Base-by-base conservation (phyloP, 257 asterid species). In the Nyctanthes arbortristis region DNA sequence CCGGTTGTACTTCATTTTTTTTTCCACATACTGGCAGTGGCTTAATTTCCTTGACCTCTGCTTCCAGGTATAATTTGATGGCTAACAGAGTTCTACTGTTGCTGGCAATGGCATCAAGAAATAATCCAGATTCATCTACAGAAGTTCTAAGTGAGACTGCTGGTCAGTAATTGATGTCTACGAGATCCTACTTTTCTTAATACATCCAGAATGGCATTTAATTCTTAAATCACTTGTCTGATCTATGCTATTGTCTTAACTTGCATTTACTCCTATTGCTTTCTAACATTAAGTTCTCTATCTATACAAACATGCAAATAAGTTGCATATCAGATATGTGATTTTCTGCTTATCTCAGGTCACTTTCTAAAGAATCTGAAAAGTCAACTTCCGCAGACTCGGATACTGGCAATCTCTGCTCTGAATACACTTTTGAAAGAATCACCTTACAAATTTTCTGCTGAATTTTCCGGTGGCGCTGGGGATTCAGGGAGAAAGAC, bases 361-460 rank as follows among this genome's bases (percentile, higher is more conserved):
- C 97, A 94, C 81, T 94, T 91, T 75, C 74, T 94, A 84, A 92
- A 87, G 90, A 94, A 81, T 88, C 86, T 94, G 80, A 94, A 87
- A 85, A 94, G 99, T 72, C 97, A 88, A 78, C 96, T 94, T 60
- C 99, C 99, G 25, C 99, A 94, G 89, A 91, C 99, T 28, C 84
- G 99, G 80, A 91, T 94, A 78, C 85, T 94, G 67, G 97, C 99
- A 12, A 94, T 94, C 79, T 91, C 99, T 63, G 99, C 97, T 78
- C 87, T 94, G 61, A 94, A 94, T 77, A 89, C 92, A 14, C 90
- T 94, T 71, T 83, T 94, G 75, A 91, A 94, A 78, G 97, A 94
- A 81, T 94, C 99, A 29, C 97, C 99, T 31, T 88, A 91, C 84
- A 94, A 87, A 76, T 75, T 75, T 65, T 74, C 95, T 20, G 78